Base-by-base conservation (phyloP, 495 filamentous ascomycete genomes). In the Penicillium manginii region DNA sequence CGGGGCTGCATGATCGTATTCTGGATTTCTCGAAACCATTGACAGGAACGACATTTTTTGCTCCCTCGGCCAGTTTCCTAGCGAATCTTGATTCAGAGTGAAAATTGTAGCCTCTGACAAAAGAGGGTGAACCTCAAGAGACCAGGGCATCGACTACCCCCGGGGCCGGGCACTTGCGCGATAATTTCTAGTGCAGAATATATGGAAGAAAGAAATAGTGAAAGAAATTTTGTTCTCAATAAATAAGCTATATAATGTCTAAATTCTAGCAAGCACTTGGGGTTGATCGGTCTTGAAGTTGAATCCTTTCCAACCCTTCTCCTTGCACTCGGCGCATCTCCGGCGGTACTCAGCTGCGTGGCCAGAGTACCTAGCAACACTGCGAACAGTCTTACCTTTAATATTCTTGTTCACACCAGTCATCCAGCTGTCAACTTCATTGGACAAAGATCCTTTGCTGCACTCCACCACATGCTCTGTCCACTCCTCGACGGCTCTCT, bases 1-100 rank as follows among this genome's bases (percentile, higher is more conserved):
- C 79, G 3, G 83, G 83, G 0, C 45, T 83, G 50, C 81, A 86
- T 63, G 83, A 86, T 69, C 80, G 76, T 0, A 63, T 86, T 8
- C 68, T 84, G 50, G 78, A 86, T 60, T 86, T 77, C 52, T 84
- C 82, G 2, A 81, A 53, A 5, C 74, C 83, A 10, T 32, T 83
- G 52, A 86, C 82, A 4, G 83, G 83, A 0, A 68, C 68, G 0
- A 79, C 76, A 0, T 84, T 86, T 52, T 86, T 84, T 69, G 81
- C 77, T 0, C 83, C 83, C 6, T 73, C 81, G 2, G 78, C 77
- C 1, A 72, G 61, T 51, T 42, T 78, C 18, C 56, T 84, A n/a
- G 70, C 65, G 18, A 64, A 60, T 14, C 58, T 83, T 4, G 74
- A 72, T 33, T 49, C 58, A n/a, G 69, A 69, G 9, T 62, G 55